Percentiles rank a stretch among this genome's conserved stretches.
phyloP scores from a whole-genome alignment of 257 asterid species.

The Fraxinus excelsior region DNA sequence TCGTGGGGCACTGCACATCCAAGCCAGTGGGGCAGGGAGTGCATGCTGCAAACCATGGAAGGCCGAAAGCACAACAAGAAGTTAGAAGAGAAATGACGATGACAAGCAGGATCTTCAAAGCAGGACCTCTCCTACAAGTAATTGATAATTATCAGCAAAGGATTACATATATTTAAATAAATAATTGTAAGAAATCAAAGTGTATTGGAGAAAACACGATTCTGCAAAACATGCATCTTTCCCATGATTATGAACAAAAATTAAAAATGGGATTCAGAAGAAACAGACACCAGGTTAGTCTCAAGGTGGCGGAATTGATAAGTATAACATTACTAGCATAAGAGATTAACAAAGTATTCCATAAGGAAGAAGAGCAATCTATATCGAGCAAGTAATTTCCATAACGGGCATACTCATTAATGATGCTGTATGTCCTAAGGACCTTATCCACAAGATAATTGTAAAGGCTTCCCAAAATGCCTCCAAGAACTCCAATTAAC shows the following conservation, averaged over 20 bases:
- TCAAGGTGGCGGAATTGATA: neutral
- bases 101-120: constrained; percentile 72
- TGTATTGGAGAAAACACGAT: neutral
- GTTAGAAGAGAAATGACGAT: constrained; percentile 66
- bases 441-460: constrained; percentile 89
- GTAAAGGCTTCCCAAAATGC: constrained; percentile 81
- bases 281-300: neutral
- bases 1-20: constrained; percentile 68
- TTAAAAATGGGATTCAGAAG: neutral
- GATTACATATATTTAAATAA: neutral
- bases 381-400: neutral
- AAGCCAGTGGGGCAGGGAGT: constrained; percentile 70
- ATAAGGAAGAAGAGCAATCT: neutral
- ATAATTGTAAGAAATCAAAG: neutral
- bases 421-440: constrained; percentile 71
- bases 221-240: neutral
- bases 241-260: neutral
- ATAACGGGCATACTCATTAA: constrained; percentile 70
- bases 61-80: constrained; percentile 77
- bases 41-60: constrained; percentile 84
- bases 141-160: constrained; percentile 24
- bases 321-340: neutral
- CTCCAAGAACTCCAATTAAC: constrained; percentile 82
- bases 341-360: neutral
- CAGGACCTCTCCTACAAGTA: constrained; percentile 77